These are phyloP conservation scores for Sporothrix globosa DNA, from an alignment of 2,329 filamentous ascomycete species.

Conservation along the genomic window DNA sequence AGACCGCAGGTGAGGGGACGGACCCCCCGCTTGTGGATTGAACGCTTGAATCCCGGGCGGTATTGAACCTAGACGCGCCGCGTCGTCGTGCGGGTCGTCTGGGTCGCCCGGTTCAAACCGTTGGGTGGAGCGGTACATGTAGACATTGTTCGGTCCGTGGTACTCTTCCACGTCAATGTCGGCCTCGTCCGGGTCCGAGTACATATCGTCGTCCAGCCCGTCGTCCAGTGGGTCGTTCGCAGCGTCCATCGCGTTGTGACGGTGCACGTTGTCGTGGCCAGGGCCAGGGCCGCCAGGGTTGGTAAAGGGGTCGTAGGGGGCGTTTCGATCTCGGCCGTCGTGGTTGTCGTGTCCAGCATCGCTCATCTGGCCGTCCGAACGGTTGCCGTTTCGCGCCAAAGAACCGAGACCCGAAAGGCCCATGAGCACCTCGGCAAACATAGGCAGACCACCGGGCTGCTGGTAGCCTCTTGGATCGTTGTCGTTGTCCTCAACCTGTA, in stretches of 20 bases:
- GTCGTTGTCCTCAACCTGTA: constrained; percentile 40
- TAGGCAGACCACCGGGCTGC: background rate
- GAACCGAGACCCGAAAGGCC: constrained; percentile 13
- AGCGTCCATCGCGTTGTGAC: constrained; percentile 30
- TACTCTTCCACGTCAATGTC: constrained; percentile 59
- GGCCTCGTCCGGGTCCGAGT: constrained; percentile 61
- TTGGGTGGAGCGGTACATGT: constrained; percentile 46
- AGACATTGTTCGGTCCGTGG: constrained; percentile 48
- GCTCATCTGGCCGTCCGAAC: constrained; percentile 1
- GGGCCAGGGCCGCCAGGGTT: background rate
- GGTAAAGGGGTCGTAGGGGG: constrained; percentile 1
- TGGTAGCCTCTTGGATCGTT: constrained; percentile 63
- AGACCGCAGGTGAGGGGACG: no score
- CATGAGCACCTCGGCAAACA: constrained; percentile 25
- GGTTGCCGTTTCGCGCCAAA: background rate
- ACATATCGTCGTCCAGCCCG: constrained; percentile 33
- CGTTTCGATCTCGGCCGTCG: constrained; percentile 9
- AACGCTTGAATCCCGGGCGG: no score
- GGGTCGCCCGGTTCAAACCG: background rate
- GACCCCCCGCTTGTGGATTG: no score
- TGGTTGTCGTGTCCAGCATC: background rate
- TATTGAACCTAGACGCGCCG: no score
- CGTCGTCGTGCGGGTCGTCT: background rate
- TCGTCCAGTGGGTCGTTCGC: constrained; percentile 34
- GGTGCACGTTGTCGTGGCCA: background rate